phyloP scores from a whole-genome alignment of 192 early-diverging fungal genomes.

The Mortierella antarctica region DNA sequence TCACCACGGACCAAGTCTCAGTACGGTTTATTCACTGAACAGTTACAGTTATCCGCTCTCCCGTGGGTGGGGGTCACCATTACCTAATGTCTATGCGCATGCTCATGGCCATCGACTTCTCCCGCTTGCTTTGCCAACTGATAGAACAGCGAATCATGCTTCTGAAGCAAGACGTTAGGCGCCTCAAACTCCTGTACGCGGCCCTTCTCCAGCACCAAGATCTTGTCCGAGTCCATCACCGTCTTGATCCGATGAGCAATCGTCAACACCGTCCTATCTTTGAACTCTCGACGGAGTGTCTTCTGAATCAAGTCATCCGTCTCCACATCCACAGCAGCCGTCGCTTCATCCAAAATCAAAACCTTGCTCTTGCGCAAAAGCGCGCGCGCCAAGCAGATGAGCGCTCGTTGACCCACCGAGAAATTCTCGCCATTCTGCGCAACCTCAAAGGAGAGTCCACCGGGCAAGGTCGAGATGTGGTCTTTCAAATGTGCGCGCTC shows the following conservation, averaged over 20 bases:
- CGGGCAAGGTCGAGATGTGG: conserved; percentile 66
- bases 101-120: conserved; percentile 26
- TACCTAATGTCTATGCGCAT: no score
- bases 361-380: conserved; percentile 67
- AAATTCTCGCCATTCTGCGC: conserved; percentile 85
- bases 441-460: conserved; percentile 73
- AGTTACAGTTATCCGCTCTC: no score
- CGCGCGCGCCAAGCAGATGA: conserved; percentile 74
- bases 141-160: conserved; percentile 42
- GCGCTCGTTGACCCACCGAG: conserved; percentile 80
- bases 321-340: conserved; percentile 77
- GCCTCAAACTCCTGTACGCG: conserved; percentile 60
- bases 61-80: no score
- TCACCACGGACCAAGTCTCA: no score
- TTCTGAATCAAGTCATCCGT: conserved; percentile 88
- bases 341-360: conserved; percentile 55
- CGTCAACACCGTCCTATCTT: conserved; percentile 79
- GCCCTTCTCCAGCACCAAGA: conserved; percentile 69
- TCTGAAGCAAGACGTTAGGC: conserved; percentile 57
- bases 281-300: conserved; percentile 85
- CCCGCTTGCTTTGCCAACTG: conserved; percentile 39
- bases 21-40: no score
- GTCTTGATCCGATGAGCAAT: conserved; percentile 92
- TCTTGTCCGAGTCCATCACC: conserved; percentile 84
- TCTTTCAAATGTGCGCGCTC: conserved; percentile 73